Evolutionary conservation across 1,139 yeast species (phyloP).

Genomic region (Nakaseomyces sp.): DNA sequence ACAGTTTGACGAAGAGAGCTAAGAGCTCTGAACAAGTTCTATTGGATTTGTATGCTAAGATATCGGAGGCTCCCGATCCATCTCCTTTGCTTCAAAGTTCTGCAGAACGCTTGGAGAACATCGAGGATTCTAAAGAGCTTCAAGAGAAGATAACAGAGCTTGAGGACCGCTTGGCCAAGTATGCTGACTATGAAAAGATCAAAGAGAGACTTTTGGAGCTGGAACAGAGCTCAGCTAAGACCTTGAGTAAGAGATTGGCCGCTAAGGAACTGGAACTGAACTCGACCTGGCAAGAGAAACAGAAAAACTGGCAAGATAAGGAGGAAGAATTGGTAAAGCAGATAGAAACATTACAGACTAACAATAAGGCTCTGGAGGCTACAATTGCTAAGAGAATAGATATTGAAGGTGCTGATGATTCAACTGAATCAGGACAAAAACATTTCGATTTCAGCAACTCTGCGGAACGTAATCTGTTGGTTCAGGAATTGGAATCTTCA

Average conservation of each 20-base stretch:
- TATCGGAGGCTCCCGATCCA: conserved; percentile 93
- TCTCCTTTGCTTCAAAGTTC: conserved; percentile 68
- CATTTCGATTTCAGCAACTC: conserved; percentile 10
- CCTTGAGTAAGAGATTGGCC: conserved; percentile 36
- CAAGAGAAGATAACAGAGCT: conserved; percentile 47
- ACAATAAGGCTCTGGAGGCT: conserved; percentile 43
- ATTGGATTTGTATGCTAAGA: conserved; percentile 60
- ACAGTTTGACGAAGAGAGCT: conserved; percentile 66
- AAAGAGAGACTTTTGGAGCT: conserved; percentile 50
- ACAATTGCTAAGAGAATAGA: conserved; percentile 45
- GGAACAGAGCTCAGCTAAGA: conserved; percentile 52
- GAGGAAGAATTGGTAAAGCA: conserved; percentile 40
- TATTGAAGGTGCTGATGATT: conserved; percentile 25
- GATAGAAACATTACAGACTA: conserved; percentile 38
- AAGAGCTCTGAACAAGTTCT: conserved; percentile 67
- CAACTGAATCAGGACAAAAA: conserved; percentile 3
- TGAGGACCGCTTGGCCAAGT: conserved; percentile 52
- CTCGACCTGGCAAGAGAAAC: conserved; percentile 53
- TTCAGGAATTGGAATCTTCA: conserved; percentile 66
- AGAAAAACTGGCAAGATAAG: conserved; percentile 49
- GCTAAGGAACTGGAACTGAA: conserved; percentile 58
- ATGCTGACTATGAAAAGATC: conserved; percentile 72
- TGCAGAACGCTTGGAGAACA: conserved; percentile 54
- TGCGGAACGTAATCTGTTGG: conserved; percentile 49
- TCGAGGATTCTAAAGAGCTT: conserved; percentile 46